Evolutionary conservation across 2,329 filamentous ascomycete genomes (phyloP).

Genomic region (Phialemonium atrogriseum): DNA sequence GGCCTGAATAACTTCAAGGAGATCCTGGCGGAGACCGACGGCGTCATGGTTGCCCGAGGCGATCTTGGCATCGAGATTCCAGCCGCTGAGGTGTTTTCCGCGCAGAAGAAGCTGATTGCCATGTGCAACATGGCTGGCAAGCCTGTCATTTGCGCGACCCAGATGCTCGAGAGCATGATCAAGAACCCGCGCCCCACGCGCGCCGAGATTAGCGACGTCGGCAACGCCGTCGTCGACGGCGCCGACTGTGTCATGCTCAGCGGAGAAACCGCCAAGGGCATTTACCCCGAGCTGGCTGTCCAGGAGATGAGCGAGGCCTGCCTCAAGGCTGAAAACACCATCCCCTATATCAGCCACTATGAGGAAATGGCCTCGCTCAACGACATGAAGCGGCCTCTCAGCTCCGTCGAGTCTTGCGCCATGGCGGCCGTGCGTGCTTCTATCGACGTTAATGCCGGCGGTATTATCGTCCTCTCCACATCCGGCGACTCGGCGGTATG

Average conservation of each 20-base stretch:
- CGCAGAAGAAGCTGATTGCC: slow-evolving; percentile 99
- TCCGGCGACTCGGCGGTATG: slow-evolving; percentile 90
- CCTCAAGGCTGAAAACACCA: slow-evolving; percentile 91
- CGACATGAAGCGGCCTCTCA: slow-evolving; percentile 76
- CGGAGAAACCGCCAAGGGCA: slow-evolving; percentile 96
- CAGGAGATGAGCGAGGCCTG: slow-evolving; percentile 98
- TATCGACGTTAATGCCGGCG: slow-evolving; percentile 91
- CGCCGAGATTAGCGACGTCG: slow-evolving; percentile 96
- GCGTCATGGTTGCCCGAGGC: slow-evolving; percentile 99
- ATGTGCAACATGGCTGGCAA: slow-evolving; percentile 99
- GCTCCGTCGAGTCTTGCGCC: slow-evolving; percentile 85
- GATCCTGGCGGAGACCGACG: slow-evolving; percentile 91
- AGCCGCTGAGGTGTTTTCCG: slow-evolving; percentile 95
- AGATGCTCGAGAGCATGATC: slow-evolving; percentile 99
- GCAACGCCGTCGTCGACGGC: slow-evolving; percentile 94
- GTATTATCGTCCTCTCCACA: slow-evolving; percentile 92
- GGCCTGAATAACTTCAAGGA: slow-evolving; percentile 99
- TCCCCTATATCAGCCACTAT: slow-evolving; percentile 93
- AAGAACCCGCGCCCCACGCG: slow-evolving; percentile 98
- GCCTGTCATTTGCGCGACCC: slow-evolving; percentile 96
- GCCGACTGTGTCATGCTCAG: slow-evolving; percentile 99
- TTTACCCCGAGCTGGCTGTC: slow-evolving; percentile 86
- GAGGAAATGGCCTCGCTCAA: slow-evolving; percentile 85
- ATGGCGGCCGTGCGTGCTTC: slow-evolving; percentile 96
- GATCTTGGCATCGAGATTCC: slow-evolving; percentile 98